Conservation (phyloP, 2,329 filamentous ascomycete genomes). For the Colletotrichum tabaci region DNA sequence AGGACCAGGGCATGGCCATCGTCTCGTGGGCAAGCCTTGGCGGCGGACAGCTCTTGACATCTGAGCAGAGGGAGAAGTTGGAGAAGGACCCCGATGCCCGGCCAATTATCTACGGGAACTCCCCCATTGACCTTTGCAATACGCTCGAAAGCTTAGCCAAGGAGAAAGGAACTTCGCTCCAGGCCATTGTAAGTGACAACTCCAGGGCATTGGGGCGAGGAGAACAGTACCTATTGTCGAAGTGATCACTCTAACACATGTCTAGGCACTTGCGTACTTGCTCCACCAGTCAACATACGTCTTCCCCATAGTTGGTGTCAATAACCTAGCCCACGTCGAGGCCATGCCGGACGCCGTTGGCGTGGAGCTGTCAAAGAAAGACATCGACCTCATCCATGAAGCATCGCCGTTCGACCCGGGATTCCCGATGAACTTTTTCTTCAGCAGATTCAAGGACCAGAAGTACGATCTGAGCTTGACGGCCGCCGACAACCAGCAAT, state of each 20-base stretch:
- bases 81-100: conserved; percentile 32
- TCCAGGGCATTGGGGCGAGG: neutral
- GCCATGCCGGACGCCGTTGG: conserved; percentile 72
- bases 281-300: conserved; percentile 72
- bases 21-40: conserved; percentile 73
- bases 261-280: conserved; percentile 70
- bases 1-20: conserved; percentile 63
- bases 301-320: conserved; percentile 73
- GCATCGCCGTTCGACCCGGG: conserved; percentile 68
- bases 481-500: conserved; percentile 11
- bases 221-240: neutral
- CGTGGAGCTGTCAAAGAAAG: conserved; percentile 65
- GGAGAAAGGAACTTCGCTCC: conserved; percentile 27
- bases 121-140: conserved; percentile 8
- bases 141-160: conserved; percentile 36
- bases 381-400: conserved; percentile 70
- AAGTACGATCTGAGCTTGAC: conserved; percentile 28
- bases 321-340: conserved; percentile 73
- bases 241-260: neutral
- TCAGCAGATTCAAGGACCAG: conserved; percentile 6
- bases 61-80: conserved; percentile 49
- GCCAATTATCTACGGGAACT: neutral
- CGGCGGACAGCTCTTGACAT: conserved; percentile 63
- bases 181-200: conserved; percentile 6
- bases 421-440: conserved; percentile 59